Conservation (phyloP, 257 asterid genomes). For the Gentiana dahurica region DNA sequence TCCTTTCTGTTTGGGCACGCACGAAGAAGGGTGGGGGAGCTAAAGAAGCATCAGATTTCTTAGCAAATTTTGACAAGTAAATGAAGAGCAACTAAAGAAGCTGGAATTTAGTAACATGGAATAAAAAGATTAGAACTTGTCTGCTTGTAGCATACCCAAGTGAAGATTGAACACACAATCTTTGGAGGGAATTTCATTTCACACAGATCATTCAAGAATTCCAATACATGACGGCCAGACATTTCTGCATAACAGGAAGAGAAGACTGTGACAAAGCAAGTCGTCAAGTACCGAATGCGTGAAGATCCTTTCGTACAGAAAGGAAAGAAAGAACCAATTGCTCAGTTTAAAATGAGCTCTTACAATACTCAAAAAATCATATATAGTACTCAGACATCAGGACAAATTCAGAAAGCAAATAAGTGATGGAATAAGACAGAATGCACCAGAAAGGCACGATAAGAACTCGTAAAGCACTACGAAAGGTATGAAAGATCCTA, state of each 20-base stretch:
- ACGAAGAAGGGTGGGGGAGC: no score
- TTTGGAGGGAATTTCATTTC: background rate
- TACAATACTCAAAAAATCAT: background rate
- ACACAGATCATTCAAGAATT: background rate
- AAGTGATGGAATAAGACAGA: slow-evolving; percentile 16
- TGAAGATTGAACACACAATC: slow-evolving; percentile 1
- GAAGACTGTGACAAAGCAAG: background rate
- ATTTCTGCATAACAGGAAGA: background rate
- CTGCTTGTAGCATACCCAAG: background rate
- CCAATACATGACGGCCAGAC: background rate
- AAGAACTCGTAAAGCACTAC: slow-evolving; percentile 13
- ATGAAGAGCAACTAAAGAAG: background rate
- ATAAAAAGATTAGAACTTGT: background rate
- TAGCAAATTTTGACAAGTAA: background rate
- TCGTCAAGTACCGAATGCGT: background rate
- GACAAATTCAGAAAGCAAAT: slow-evolving; percentile 5
- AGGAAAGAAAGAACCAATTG: background rate
- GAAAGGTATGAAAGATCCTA: slow-evolving; percentile 38
- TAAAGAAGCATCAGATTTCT: no score
- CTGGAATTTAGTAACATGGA: background rate
- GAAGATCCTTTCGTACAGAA: background rate
- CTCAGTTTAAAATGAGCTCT: slow-evolving; percentile 2
- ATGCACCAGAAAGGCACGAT: slow-evolving; percentile 7
- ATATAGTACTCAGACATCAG: slow-evolving; percentile 1
- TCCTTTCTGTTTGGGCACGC: no score